Evolutionary conservation across 179 eudicot species (phyloP).

Genomic region (Vitellaria paradoxa): DNA sequence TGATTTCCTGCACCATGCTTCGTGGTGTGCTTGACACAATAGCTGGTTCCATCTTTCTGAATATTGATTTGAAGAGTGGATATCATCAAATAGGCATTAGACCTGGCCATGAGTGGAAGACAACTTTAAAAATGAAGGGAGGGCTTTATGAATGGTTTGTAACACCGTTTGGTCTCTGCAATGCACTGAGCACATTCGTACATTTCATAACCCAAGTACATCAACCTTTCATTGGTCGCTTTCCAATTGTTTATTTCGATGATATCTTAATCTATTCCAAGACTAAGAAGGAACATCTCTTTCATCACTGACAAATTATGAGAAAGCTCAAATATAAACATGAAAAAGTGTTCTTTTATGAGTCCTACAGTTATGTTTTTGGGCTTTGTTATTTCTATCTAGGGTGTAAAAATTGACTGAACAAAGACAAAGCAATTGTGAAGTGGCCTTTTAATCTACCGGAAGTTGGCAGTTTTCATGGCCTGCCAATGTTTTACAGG

Average conservation of each 20-base stretch:
- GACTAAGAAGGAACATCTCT: no score
- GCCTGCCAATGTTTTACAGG: no score
- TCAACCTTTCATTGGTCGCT: constrained; percentile 1
- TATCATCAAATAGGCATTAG: background rate
- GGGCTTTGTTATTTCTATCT: no score
- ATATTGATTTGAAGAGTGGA: background rate
- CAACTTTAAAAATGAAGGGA: background rate
- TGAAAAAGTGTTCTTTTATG: no score
- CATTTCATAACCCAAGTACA: background rate
- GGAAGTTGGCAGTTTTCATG: no score
- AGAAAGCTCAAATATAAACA: no score
- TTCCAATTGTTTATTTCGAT: constrained; percentile 8
- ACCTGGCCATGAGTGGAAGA: constrained; percentile 8
- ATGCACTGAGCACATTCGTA: background rate
- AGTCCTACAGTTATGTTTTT: no score
- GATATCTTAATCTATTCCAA: background rate
- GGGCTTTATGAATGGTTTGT: background rate
- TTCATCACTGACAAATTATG: no score
- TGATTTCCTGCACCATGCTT: background rate
- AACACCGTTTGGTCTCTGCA: no score
- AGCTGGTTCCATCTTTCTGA: background rate
- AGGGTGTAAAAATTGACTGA: no score
- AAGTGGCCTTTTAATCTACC: no score
- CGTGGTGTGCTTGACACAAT: constrained; percentile 5
- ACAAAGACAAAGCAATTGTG: no score